phyloP scores from a whole-genome alignment of 2,329 filamentous ascomycete genomes.

The Nothopassalora personata region DNA sequence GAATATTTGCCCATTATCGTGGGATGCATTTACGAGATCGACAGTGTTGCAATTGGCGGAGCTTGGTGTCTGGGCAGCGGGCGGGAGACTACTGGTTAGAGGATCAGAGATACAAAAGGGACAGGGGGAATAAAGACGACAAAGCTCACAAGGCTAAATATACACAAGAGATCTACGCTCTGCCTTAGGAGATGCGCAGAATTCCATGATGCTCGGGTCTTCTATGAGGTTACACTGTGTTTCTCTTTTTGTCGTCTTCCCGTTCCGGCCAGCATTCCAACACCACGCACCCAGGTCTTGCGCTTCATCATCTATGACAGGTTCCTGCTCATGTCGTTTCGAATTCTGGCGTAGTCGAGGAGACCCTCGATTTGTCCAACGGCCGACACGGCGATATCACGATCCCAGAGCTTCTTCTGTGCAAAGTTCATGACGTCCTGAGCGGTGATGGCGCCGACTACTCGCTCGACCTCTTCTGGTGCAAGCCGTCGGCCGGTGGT shows the following conservation, averaged over 20 bases:
- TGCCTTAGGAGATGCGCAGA: slow-evolving; percentile 1
- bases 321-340: slow-evolving; percentile 85
- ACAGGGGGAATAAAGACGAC: neutral
- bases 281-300: slow-evolving; percentile 1
- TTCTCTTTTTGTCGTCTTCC: slow-evolving; percentile 9
- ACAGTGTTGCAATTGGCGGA: slow-evolving; percentile 30
- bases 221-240: slow-evolving; percentile 23
- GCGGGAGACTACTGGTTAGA: slow-evolving; percentile 32
- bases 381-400: slow-evolving; percentile 88
- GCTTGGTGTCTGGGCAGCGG: slow-evolving; percentile 23
- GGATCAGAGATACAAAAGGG: neutral
- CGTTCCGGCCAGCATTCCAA: neutral
- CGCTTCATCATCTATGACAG: slow-evolving; percentile 32
- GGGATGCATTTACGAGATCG: slow-evolving; percentile 28
- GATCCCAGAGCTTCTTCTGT: slow-evolving; percentile 92
- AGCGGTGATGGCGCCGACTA: slow-evolving; percentile 81
- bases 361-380: slow-evolving; percentile 87
- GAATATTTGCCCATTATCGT: slow-evolving; percentile 33
- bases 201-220: slow-evolving; percentile 5
- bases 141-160: slow-evolving; percentile 11
- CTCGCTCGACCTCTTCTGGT: slow-evolving; percentile 90
- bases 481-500: slow-evolving; percentile 89
- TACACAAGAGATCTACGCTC: slow-evolving; percentile 8
- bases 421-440: slow-evolving; percentile 98
- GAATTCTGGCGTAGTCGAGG: slow-evolving; percentile 69